These are phyloP conservation scores for Cyclaneusma minus DNA, from an alignment of 2,329 filamentous ascomycete genomes.

Conservation along the genomic window DNA sequence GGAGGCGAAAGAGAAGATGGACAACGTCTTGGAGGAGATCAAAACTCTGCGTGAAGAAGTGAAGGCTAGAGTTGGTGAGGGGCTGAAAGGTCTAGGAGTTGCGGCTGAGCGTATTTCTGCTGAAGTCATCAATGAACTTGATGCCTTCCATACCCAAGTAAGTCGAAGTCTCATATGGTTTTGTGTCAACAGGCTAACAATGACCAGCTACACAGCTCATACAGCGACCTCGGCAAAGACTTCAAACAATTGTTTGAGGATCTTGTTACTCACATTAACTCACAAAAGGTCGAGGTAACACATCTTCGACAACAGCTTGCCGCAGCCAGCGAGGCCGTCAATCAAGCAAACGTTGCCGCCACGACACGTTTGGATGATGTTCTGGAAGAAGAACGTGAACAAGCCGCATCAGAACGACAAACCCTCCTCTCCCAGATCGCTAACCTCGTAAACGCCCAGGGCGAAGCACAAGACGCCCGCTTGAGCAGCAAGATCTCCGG, in stretches of 20 bases:
- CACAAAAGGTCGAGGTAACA: slow-evolving; percentile 65
- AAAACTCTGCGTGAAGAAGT: slow-evolving; percentile 78
- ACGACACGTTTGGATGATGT: slow-evolving; percentile 52
- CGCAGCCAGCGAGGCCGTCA: slow-evolving; percentile 49
- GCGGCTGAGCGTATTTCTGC: slow-evolving; percentile 81
- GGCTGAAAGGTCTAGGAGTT: slow-evolving; percentile 65
- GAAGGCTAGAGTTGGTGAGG: slow-evolving; percentile 72
- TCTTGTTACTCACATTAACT: slow-evolving; percentile 55
- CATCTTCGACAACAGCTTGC: slow-evolving; percentile 57
- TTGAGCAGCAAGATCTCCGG: slow-evolving; percentile 45
- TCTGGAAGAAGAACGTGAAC: slow-evolving; percentile 60
- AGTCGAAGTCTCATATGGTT: slow-evolving; percentile 5
- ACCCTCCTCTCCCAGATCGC: slow-evolving; percentile 64
- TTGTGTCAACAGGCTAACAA: slow-evolving; percentile 9
- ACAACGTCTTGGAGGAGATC: slow-evolving; percentile 81
- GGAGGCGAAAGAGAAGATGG: slow-evolving; percentile 70
- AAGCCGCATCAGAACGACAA: slow-evolving; percentile 58
- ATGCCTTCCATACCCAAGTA: slow-evolving; percentile 61
- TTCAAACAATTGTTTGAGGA: slow-evolving; percentile 78
- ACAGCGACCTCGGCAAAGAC: slow-evolving; percentile 68
- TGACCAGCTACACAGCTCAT: slow-evolving; percentile 64
- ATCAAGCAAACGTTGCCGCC: slow-evolving; percentile 52
- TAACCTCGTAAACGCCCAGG: slow-evolving; percentile 58
- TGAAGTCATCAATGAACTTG: slow-evolving; percentile 75
- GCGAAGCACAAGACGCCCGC: slow-evolving; percentile 57